These are phyloP conservation scores for Leucaena leucocephala DNA, from an alignment of 306 rosid species.

Conservation along the genomic window DNA sequence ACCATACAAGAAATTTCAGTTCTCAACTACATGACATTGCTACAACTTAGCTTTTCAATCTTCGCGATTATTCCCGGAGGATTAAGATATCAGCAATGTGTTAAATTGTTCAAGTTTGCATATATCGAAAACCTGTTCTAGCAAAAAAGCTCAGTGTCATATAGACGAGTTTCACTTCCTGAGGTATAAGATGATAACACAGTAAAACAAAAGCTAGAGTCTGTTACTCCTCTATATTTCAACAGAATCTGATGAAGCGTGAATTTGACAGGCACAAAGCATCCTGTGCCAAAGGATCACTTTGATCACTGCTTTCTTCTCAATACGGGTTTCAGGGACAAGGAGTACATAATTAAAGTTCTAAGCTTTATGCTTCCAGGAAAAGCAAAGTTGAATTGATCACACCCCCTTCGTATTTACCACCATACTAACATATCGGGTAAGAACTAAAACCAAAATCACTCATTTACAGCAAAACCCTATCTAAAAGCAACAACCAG, in stretches of 20 bases:
- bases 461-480: not conserved
- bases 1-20: not conserved
- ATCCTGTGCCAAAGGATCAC: constrained; percentile 12
- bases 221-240: not conserved
- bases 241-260: not conserved
- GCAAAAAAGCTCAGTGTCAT: not conserved
- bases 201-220: not conserved
- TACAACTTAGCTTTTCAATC: not conserved
- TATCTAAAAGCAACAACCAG: not conserved
- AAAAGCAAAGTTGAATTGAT: constrained; percentile 8
- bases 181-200: not conserved
- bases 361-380: not conserved
- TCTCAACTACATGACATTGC: not conserved
- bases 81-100: not conserved
- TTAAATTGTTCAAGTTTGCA: not conserved
- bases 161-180: not conserved
- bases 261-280: not conserved
- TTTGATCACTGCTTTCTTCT: not conserved
- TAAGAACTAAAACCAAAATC: not conserved
- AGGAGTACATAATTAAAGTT: not conserved
- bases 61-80: not conserved
- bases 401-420: constrained; percentile 8
- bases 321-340: not conserved
- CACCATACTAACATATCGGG: not conserved
- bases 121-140: not conserved